Evolutionary conservation across 1,284 basidiomycete species (phyloP), one percentile per base, ranked within the genome.

Genomic region (Agaricales sp.): DNA sequence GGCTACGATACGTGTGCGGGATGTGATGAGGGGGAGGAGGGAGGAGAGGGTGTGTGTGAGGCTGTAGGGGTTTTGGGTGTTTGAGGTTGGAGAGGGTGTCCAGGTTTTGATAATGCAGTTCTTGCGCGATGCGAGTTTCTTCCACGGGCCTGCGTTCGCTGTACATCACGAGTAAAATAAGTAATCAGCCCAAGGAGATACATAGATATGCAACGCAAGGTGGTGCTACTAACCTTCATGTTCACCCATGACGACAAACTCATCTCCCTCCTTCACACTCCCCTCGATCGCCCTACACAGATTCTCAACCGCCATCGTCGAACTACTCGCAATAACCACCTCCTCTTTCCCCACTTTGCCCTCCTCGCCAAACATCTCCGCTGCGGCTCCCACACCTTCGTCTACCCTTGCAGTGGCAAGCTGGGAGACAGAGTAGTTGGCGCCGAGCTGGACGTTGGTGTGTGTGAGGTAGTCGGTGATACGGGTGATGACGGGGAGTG

Each of bases 81-180:
- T 65, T n/a, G 65, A 43, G 11, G 20, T 63, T 1, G 70, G 67
- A 3, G 67, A 68, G 2, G 79, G 69, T 3, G 67, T 63, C 83
- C 86, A 88, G 51, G 69, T 63, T 54, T 82, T 82, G 50, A 88
- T 47, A 0, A 68, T 57, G 1, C 75, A 73, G 1, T 75, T 75
- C 6, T 67, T 64, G 3, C 82, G 74, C n/a, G 68, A 65, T 0
- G 86, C 84, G 11, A 90, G 70, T 50, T 78, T 76, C 63, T 83
- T 85, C 87, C 87, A 91, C 0, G 81, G 75, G 0, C 86, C 84
- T n/a, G 65, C 73, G 55, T 90, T 90, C 0, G 87, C 86, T 85
- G 48, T 26, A 49, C 38, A 38, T 39, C n/a, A 50, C 14, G n/a
- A n/a, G n/a, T n/a, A n/a, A n/a, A 48, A 25, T 12, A 6, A 46